Conservation (phyloP, 345 rosid genomes). For the Cochlearia excelsa region DNA sequence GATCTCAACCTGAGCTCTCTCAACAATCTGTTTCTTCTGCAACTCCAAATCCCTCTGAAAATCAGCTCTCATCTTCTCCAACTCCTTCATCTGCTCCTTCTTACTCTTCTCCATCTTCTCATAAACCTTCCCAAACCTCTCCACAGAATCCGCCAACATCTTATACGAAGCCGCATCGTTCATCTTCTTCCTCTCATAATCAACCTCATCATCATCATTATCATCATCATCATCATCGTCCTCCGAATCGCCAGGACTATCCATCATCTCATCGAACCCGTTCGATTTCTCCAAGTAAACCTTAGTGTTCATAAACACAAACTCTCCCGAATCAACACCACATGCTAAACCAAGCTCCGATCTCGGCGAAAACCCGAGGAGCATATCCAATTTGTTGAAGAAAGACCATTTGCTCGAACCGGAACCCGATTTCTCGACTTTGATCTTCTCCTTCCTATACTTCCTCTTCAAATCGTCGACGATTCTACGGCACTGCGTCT, state of each 20-base stretch:
- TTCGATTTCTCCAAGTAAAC: conserved; percentile 62
- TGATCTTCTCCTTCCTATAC: conserved; percentile 82
- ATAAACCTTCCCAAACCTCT: conserved; percentile 74
- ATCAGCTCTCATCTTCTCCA: conserved; percentile 95
- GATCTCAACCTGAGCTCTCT: conserved; percentile 76
- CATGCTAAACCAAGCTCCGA: conserved; percentile 76
- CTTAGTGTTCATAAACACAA: conserved; percentile 66
- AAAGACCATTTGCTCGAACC: conserved; percentile 73
- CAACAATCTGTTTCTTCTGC: conserved; percentile 85
- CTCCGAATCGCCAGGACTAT: conserved; percentile 79
- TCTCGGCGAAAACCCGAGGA: conserved; percentile 58
- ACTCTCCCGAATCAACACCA: conserved; percentile 88
- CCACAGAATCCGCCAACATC: conserved; percentile 79
- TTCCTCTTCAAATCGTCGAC: conserved; percentile 90
- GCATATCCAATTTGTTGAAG: conserved; percentile 79
- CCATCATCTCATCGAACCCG: conserved; percentile 86
- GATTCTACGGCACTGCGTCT: conserved; percentile 82
- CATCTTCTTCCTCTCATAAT: conserved; percentile 64
- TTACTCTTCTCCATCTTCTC: conserved; percentile 88
- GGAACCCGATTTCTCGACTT: conserved; percentile 42
- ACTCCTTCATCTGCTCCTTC: conserved; percentile 78
- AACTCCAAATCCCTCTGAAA: conserved; percentile 83
- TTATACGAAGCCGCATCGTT: conserved; percentile 58
- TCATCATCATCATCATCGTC: conserved; percentile 46
- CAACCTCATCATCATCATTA: conserved; percentile 52